Evolutionary conservation across 768 basidiomycete genomes (phyloP), one percentile per base, ranked within the genome.

Genomic region (Filobasidium floriforme): DNA sequence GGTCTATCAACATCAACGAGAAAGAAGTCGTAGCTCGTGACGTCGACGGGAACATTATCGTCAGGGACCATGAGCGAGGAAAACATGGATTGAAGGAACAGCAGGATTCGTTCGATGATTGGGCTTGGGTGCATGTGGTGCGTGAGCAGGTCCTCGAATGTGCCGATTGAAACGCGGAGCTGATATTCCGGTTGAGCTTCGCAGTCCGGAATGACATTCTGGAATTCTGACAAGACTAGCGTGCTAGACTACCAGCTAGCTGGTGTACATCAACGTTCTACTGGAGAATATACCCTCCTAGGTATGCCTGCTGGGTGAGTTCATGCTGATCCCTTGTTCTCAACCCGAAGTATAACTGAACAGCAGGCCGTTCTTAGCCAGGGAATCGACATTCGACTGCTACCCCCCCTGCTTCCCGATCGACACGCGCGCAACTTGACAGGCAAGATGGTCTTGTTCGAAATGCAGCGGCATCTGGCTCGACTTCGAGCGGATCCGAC

Each of bases 271-370:
- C 61, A 73, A 60, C 22, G 67, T 1, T 70, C 73, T 0, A 73
- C 74, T 46, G 77, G 77, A 14, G 74, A 73, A n/a, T 75, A 76
- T 40, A 66, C 69, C 18, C 68, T 78, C 22, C 71, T 69, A 44
- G 77, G 71, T 2, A 41, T 72, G 41, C 74, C 77, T 19, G 72
- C 74, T 19, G 76, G 74, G 49, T 69, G 26, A 37, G 68, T 62
- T 28, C 41, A 18, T 18, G 29, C 19, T 37, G 12, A 3, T 41
- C 19, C 60, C n/a, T 63, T 63, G 19, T 43, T 51, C 4, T 5
- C 29, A 37, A 9, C 3, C 41, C 59, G n/a, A 9, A 1, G 3
- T 37, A 41, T 12, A 11, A 37, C 15, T 61, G 19, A 15, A 9
- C 32, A 37, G 32, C 32, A 3, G 32, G 9, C 32, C 26, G n/a